Evolutionary conservation across 2,329 filamentous ascomycete species (phyloP), one percentile per base, ranked within the genome.

Genomic region (Lasiodiplodia sp.): DNA sequence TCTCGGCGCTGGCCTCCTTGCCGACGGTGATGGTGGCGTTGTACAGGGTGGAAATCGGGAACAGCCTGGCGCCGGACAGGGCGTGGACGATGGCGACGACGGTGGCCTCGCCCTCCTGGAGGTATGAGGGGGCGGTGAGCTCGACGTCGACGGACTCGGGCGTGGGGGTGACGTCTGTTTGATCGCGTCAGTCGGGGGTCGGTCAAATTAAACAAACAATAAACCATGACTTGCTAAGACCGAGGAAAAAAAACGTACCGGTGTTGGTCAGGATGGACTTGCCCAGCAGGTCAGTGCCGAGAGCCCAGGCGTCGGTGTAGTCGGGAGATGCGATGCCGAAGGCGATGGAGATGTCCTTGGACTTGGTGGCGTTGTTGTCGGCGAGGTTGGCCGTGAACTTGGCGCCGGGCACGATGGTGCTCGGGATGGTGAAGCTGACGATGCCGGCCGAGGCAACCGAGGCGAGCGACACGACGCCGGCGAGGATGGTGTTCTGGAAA

Each of bases 361-460:
- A 18, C 60, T 64, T 64, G 44, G 60, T 64, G 47, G 44, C 60
- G 60, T 64, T 64, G 44, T 52, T 64, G 16, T 64, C 60, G 44
- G 28, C 37, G 7, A 64, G 60, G 47, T 12, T 37, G n/a, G 60
- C 60, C 18, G 60, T 64, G 60, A 64, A 64, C n/a, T 21, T 64
- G 25, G 28, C 44, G 10, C 60, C 60, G 28, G 60, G 60, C 1
- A 52, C 60, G 21, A 64, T 14, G 10, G 60, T 64, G 44, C 52
- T 64, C n/a, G 60, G 60, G 47, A 64, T 38, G 44, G 8, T 52
- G 60, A 64, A 64, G 47, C 44, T 38, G 60, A 52, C 47, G 47
- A 64, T 52, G 60, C 60, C 60, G 44, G 60, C 60, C 60, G 60
- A 64, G 12, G 60, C 60, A 3, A 64, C 18, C 10, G 60, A 52